These are phyloP conservation scores for Aspergillus diversus DNA, from an alignment of 495 filamentous ascomycete genomes.

Conservation along the genomic window DNA sequence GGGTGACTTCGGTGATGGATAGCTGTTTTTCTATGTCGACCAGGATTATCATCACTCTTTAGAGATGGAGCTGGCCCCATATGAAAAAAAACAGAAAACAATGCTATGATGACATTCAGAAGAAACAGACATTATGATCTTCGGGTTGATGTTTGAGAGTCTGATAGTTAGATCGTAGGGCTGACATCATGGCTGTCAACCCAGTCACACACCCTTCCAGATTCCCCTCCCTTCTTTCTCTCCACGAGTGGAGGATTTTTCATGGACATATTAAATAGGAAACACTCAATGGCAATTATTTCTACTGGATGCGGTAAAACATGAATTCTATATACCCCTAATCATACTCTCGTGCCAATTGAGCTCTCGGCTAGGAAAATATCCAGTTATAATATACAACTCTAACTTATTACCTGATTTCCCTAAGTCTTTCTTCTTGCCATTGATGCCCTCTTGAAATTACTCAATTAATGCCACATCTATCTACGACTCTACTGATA, in stretches of 20 bases:
- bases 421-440: conserved; percentile 36
- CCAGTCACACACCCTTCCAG: too few species aligned
- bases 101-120: background rate
- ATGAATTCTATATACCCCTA: conserved; percentile 70
- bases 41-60: too few species aligned
- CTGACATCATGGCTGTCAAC: too few species aligned
- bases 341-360: conserved; percentile 86
- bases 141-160: background rate
- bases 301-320: conserved; percentile 24
- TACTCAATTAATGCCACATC: conserved; percentile 64
- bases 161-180: background rate
- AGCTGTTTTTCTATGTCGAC: too few species aligned
- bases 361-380: conserved; percentile 81
- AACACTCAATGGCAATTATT: too few species aligned
- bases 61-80: background rate
- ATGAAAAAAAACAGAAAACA: background rate
- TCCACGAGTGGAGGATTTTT: too few species aligned
- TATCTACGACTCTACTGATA: conserved; percentile 47
- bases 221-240: too few species aligned
- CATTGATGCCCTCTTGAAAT: conserved; percentile 50
- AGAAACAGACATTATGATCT: background rate
- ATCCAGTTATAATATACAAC: conserved; percentile 82
- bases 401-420: conserved; percentile 50
- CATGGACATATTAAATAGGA: too few species aligned
- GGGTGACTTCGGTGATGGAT: background rate